Base-by-base conservation (phyloP, 257 asterid genomes). In the Schizonepeta tenuifolia region DNA sequence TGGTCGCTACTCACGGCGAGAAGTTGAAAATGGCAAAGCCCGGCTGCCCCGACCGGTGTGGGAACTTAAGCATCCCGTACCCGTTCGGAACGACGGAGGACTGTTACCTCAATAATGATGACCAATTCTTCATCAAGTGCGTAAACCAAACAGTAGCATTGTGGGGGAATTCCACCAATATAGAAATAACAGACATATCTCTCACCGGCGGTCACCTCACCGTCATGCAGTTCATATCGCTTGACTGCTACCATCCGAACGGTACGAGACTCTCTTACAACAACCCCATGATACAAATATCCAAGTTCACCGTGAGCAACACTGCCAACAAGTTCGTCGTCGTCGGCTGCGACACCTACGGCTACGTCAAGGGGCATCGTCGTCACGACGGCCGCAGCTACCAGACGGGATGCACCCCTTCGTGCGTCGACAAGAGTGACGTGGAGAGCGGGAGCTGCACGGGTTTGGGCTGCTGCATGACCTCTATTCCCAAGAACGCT, bases 331-430 rank as follows among this genome's bases (percentile, higher is more conserved):
- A 28, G 33, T 28, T 28, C 33, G 33, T 28, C 4, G 33, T 28
- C 4, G 33, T 28, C 33, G 33, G 33, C 4, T 28, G 33, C 33
- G 33, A 28, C 33, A 28, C 33, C 33, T 1, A 21, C 3, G 83
- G 69, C 10, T 31, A 6, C 10, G 50, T 73, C 0, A 15, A 0
- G 1, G 82, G 82, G 14, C 0, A 9, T 7, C 15, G 67, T 6
- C 15, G 70, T 26, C 7, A 11, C 1, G 17, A 35, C 38, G 4
- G 11, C 54, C 55, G 51, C 1, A 1, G 8, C 85, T 74, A 51
- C 56, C 0, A 0, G 1, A 80, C 86, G 0, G 86, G 89, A 1
- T 84, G 91, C 63, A 61, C 9, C 8, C 50, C 87, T 41, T 18
- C 5, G 5, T 86, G 89, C 14, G 0, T 1, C 1, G 1, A 11